A percentile compares a stretch with the other conserved stretches of the same genome.
These are phyloP conservation scores for Laburnicola sp. DNA, from an alignment of 2,329 filamentous ascomycete genomes.

Conservation along the genomic window DNA sequence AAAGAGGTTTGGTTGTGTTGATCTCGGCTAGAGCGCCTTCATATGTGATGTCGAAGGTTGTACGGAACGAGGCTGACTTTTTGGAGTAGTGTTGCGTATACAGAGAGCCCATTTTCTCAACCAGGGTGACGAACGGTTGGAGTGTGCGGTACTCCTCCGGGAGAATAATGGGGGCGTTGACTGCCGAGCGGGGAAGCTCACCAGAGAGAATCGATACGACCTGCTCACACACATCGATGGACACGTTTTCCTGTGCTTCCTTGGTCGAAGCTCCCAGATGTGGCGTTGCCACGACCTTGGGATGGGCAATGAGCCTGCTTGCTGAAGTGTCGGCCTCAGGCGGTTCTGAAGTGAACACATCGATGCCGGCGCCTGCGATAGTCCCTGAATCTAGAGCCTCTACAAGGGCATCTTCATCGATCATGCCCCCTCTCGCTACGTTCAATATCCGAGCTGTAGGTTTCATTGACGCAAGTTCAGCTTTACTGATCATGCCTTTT, in stretches of 20 bases:
- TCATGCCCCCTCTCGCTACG: constrained; percentile 77
- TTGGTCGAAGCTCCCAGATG: constrained; percentile 79
- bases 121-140: constrained; percentile 73
- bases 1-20: constrained; percentile 75
- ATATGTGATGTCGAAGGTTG: constrained; percentile 75
- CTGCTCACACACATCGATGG: constrained; percentile 79
- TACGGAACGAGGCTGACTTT: constrained; percentile 55
- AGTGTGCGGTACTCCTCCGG: constrained; percentile 79
- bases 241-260: constrained; percentile 83
- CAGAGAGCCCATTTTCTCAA: constrained; percentile 77
- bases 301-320: constrained; percentile 65
- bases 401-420: constrained; percentile 74
- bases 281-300: constrained; percentile 74
- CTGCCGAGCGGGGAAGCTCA: constrained; percentile 72
- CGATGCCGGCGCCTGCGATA: constrained; percentile 76
- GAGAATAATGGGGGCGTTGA: constrained; percentile 80
- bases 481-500: constrained; percentile 69
- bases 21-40: constrained; percentile 73
- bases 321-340: constrained; percentile 63
- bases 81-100: constrained; percentile 75
- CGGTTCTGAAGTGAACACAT: constrained; percentile 79
- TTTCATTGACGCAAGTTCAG: constrained; percentile 73
- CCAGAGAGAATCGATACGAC: constrained; percentile 73
- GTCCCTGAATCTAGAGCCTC: constrained; percentile 69
- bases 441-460: constrained; percentile 73